Evolutionary conservation across 305 asterid genomes (phyloP).

Genomic region (Plantago rigida): DNA sequence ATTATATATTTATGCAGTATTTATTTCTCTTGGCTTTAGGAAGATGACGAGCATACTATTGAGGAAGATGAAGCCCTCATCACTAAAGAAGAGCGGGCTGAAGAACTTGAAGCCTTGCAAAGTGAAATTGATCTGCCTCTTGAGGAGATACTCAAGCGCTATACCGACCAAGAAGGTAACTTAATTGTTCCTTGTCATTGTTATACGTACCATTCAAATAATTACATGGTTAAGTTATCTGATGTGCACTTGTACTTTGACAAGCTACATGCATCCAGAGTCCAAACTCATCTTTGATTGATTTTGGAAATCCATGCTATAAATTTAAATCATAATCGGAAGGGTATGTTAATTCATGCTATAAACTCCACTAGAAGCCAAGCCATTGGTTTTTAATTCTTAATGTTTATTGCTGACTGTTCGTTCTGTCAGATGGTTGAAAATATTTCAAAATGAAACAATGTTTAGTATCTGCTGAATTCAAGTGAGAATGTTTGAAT

Average conservation of each 20-base stretch:
- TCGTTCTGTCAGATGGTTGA: neutral
- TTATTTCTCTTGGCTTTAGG: constrained; percentile 53
- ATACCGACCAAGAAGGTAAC: constrained; percentile 53
- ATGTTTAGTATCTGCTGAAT: constrained; percentile 3
- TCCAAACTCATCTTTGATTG: too few species aligned
- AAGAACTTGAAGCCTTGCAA: constrained; percentile 76
- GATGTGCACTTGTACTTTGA: constrained; percentile 17
- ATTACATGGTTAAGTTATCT: constrained; percentile 12
- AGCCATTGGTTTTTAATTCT: neutral
- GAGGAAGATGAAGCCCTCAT: constrained; percentile 93
- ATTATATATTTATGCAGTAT: constrained; percentile 26
- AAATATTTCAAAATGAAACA: neutral
- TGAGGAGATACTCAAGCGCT: constrained; percentile 77
- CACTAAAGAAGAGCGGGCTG: constrained; percentile 89
- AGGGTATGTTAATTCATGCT: neutral
- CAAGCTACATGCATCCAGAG: constrained; percentile 18
- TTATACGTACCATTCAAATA: neutral
- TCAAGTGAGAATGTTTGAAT: constrained; percentile 11
- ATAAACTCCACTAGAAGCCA: too few species aligned
- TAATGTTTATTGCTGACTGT: neutral
- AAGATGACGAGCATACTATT: constrained; percentile 93
- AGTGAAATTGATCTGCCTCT: constrained; percentile 80
- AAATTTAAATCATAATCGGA: neutral
- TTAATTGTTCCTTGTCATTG: constrained; percentile 17
- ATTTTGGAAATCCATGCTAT: too few species aligned